Base-by-base conservation (phyloP, 495 filamentous ascomycete genomes). In the Niebla homalea region DNA sequence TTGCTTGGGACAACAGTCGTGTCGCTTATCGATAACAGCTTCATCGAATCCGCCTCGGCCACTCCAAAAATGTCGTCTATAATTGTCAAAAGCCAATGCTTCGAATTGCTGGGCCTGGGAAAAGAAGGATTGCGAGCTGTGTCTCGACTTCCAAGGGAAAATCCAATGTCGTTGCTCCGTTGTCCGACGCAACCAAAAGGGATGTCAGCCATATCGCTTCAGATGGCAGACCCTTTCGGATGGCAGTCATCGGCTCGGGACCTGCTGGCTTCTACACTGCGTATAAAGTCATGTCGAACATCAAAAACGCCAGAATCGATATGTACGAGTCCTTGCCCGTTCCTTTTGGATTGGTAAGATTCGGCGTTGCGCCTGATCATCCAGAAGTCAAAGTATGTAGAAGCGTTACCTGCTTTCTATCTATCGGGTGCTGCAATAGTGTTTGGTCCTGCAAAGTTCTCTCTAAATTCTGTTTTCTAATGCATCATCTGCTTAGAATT, bases 291-390 rank as follows among this genome's bases (percentile, higher is more conserved):
- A 79, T 97, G 67, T 72, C 77, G 21, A 87, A 79, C 54, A 72
- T 89, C 14, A 68, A 76, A 14, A 67, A 81, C 64, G 78, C 84
- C 7, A 70, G 81, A 38, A 78, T 98, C 3, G 89, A 94, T 63
- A 97, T 97, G 93, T 98, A 94, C 63, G 92, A 98, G 66, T 79
- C 84, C 20, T 67, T 96, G 8, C 93, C 92, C 0, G 89, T 90
- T 8, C 92, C 92, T 6, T 98, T 85, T 63, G 92, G 92, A 2
- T 72, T 98, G 44, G 87, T 90, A 15, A 72, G 92, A 45, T 96
- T 88, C 61, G 92, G 92, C 14, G 92, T 98, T 44, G 93, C 92
- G 11, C 92, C 92, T 7, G 92, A 98, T 62, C 92, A 98, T 64
- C 89, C 92, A 14, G 89, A 97, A 69, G 92, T 97, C 38, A 98